phyloP scores from a whole-genome alignment of 2,329 filamentous ascomycete genomes.

The Pseudocercospora vitis region DNA sequence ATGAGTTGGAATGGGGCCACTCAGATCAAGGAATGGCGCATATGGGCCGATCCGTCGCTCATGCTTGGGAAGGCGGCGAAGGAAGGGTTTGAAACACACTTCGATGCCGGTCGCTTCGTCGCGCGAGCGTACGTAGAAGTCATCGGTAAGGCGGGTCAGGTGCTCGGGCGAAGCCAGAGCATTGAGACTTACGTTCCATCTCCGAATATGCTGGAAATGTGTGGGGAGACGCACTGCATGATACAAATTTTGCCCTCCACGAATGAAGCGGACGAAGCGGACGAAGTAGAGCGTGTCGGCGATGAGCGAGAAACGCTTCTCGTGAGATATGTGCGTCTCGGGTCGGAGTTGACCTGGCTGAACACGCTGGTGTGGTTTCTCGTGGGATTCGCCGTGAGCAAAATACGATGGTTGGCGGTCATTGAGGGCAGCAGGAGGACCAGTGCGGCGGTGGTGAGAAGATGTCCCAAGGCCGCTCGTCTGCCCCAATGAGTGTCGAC shows the following conservation, averaged over 20 bases:
- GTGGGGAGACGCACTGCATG: not conserved
- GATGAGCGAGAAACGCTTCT: too few relatives aligned
- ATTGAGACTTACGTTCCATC: conserved; percentile 6
- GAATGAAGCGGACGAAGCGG: not conserved
- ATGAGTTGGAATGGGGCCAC: conserved; percentile 43
- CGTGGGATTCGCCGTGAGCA: not conserved
- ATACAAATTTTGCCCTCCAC: not conserved
- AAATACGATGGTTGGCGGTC: not conserved
- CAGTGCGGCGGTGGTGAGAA: too few relatives aligned
- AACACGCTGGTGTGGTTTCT: not conserved
- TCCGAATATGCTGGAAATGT: not conserved
- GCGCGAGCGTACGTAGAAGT: conserved; percentile 8
- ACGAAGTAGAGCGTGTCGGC: too few relatives aligned
- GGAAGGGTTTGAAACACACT: conserved; percentile 14
- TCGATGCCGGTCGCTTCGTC: conserved; percentile 3
- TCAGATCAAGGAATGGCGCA: conserved; percentile 38
- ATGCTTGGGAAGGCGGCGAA: not conserved
- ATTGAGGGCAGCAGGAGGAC: not conserved
- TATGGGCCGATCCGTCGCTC: not conserved
- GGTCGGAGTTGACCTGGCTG: not conserved
- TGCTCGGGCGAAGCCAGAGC: conserved; percentile 2
- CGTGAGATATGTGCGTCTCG: not conserved
- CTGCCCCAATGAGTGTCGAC: too few relatives aligned
- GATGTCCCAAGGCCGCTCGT: too few relatives aligned
- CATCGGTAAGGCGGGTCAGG: conserved; percentile 4